Percentiles rank a stretch among this genome's conserved stretches.
phyloP scores from a whole-genome alignment of 352 stramenopile genomes.

The Globisporangium emineosum region DNA sequence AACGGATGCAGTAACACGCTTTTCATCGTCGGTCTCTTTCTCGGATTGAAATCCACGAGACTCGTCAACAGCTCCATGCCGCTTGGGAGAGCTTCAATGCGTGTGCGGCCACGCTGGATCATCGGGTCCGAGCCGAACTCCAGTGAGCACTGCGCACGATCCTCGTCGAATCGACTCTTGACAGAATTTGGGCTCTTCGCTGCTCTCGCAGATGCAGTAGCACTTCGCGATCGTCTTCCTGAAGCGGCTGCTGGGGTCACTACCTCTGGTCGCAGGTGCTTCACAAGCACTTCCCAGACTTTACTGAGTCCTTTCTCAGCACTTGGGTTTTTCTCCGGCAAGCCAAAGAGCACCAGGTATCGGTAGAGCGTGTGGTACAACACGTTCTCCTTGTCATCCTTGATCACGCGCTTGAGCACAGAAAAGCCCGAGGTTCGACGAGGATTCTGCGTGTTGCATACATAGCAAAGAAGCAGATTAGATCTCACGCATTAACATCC shows the following conservation, averaged over 20 bases:
- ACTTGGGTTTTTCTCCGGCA: conserved; percentile 65
- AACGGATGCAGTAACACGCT: conserved; percentile 54
- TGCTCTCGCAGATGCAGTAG: conserved; percentile 13
- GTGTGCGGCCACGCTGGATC: conserved; percentile 49
- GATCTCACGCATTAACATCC: not conserved
- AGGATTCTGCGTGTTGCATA: conserved; percentile 22
- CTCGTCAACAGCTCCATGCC: conserved; percentile 46
- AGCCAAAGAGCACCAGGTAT: conserved; percentile 95
- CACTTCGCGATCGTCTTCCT: conserved; percentile 16
- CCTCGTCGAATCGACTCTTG: conserved; percentile 38
- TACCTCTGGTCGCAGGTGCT: conserved; percentile 54
- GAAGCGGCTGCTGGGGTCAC: not conserved
- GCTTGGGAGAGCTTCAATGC: conserved; percentile 39
- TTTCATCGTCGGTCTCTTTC: conserved; percentile 61
- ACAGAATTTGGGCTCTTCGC: conserved; percentile 8
- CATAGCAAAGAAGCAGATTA: not conserved
- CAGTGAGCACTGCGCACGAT: conserved; percentile 52
- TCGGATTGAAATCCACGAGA: conserved; percentile 64
- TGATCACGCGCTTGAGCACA: conserved; percentile 57
- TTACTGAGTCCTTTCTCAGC: conserved; percentile 32
- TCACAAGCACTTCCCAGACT: conserved; percentile 60
- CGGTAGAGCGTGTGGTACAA: conserved; percentile 96
- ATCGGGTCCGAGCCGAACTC: conserved; percentile 36
- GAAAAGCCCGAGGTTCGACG: conserved; percentile 61
- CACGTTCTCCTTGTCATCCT: conserved; percentile 73